Base-by-base conservation (phyloP, 441 rosid genomes). In the Jatropha podagrica region DNA sequence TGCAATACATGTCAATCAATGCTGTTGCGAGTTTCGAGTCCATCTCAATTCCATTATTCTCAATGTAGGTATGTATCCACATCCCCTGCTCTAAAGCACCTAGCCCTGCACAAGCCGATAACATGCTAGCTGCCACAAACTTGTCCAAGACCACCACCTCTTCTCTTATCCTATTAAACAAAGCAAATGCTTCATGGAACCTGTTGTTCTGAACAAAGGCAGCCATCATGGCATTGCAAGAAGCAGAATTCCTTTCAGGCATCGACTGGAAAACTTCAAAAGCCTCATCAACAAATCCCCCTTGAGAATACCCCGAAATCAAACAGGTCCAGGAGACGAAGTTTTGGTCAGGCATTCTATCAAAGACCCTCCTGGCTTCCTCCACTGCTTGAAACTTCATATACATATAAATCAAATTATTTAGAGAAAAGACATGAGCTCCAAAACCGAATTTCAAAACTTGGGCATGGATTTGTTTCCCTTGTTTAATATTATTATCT, bases 371-470 rank as follows among this genome's bases (percentile, higher is more conserved):
- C 78, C 76, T 75, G 2, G 88, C 89, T 38, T 79, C 80, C 17
- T 77, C 73, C 17, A 78, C 38, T 12, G 73, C 74, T 12, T 46
- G 76, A 52, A 79, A 81, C 56, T 74, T 73, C 14, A 79, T 81
- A 73, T 82, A 85, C 89, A 86, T 83, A 55, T 83, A 83, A 52
- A 86, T 86, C 79, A 88, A 79, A 72, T 75, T 86, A 79, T 86
- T 86, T 1, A 66, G 65, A 38, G 79, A 79, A 66, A 78, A 52
- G 5, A 51, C 73, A 75, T 84, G 84, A 18, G 41, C 74, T 44
- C 84, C 82, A 23, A 83, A 76, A 40, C 91, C 86, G 15, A 81
- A 71, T 68, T 84, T 88, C 46, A 83, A 77, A 73, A 86, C 75
- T 32, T 83, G 89, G 72, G 88, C 86, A 65, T 88, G 89, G 17